Percentiles rank a stretch among this genome's conserved stretches.
These are phyloP conservation scores for Sporothrix euskadiensis DNA, from an alignment of 2,329 filamentous ascomycete genomes.

Conservation along the genomic window DNA sequence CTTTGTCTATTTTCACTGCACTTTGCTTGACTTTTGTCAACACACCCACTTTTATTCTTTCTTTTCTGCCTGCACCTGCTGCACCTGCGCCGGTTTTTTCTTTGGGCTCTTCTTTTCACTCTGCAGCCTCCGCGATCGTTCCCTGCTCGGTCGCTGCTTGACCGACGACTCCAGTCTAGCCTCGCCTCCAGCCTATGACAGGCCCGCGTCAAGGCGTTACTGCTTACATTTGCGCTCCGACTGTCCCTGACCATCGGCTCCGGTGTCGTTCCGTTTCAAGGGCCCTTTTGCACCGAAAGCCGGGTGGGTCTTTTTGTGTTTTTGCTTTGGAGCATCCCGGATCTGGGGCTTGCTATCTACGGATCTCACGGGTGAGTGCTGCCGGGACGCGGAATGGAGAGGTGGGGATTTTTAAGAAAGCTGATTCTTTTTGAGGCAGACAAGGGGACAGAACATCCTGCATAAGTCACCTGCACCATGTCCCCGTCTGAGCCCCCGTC, in stretches of 20 bases:
- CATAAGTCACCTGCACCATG: background rate
- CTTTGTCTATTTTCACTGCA: constrained; percentile 10
- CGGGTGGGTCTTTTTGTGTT: background rate
- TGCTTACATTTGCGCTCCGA: constrained; percentile 5
- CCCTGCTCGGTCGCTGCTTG: constrained; percentile 17
- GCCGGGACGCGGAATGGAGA: background rate
- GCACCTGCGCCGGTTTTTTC: background rate
- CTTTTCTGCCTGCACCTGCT: background rate
- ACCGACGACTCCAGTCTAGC: constrained; percentile 13
- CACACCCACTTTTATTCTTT: background rate
- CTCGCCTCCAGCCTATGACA: constrained; percentile 19
- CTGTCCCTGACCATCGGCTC: constrained; percentile 15
- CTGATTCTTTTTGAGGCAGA: background rate
- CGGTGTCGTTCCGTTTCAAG: constrained; percentile 21
- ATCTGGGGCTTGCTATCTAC: background rate
- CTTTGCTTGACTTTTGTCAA: background rate
- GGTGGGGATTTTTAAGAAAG: background rate
- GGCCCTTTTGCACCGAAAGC: constrained; percentile 20
- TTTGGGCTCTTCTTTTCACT: background rate
- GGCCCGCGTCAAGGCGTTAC: background rate
- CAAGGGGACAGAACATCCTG: background rate
- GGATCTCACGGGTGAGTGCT: background rate
- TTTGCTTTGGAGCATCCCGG: background rate
- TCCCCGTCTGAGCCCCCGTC: background rate
- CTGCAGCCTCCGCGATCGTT: constrained; percentile 20